Evolutionary conservation across 1,284 basidiomycete genomes (phyloP).

Genomic region (Earliella scabrosa): DNA sequence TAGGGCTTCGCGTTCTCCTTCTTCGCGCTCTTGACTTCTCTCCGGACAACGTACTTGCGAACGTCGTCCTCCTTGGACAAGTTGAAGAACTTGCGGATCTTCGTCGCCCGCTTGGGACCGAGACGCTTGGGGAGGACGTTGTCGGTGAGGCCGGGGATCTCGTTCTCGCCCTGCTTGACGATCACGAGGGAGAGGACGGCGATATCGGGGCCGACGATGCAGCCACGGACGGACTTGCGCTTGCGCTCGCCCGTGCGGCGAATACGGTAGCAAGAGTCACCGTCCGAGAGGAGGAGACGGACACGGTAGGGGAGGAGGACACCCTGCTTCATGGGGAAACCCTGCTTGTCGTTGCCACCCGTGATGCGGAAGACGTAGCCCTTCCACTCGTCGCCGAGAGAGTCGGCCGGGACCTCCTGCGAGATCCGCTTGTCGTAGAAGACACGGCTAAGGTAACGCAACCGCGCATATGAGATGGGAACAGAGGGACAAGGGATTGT

Average conservation of each 20-base stretch:
- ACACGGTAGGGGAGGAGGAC: constrained; percentile 96
- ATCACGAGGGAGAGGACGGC: constrained; percentile 94
- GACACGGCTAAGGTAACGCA: constrained; percentile 64
- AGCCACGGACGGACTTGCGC: constrained; percentile 98
- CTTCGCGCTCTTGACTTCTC: constrained; percentile 90
- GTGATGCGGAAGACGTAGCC: constrained; percentile 98
- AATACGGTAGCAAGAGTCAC: constrained; percentile 96
- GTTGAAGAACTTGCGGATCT: constrained; percentile 99
- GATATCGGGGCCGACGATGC: constrained; percentile 97
- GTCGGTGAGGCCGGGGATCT: constrained; percentile 94
- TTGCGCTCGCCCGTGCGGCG: constrained; percentile 96
- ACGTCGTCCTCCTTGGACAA: constrained; percentile 98
- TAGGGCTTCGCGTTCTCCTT: constrained; percentile 95
- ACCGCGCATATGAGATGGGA: neutral
- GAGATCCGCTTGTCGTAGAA: constrained; percentile 98
- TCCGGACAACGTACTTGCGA: constrained; percentile 93
- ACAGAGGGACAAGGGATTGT: neutral
- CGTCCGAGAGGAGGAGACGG: constrained; percentile 91
- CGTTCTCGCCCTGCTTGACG: constrained; percentile 95
- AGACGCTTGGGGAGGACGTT: constrained; percentile 93
- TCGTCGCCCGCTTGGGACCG: constrained; percentile 93
- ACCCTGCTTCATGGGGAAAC: constrained; percentile 99
- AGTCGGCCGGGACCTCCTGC: constrained; percentile 92
- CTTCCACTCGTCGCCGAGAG: constrained; percentile 95
- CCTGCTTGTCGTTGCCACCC: constrained; percentile 96